phyloP scores from a whole-genome alignment of 1,284 basidiomycete species.

The Serendipita sp. region DNA sequence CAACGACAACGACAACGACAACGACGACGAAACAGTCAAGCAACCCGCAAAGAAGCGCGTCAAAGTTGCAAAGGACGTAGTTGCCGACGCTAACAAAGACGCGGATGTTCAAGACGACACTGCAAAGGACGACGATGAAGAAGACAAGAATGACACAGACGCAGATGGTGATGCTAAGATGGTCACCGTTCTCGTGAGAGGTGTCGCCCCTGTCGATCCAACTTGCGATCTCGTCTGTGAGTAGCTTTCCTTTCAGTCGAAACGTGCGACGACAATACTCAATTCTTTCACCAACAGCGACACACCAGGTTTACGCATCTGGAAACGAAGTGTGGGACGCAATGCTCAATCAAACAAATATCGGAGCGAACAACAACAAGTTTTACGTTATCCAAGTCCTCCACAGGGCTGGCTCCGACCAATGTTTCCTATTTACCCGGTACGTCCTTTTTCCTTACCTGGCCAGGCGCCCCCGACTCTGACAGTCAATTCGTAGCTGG shows the following conservation, averaged over 20 bases:
- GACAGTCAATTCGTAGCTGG: background rate
- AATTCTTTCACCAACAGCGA: conserved; percentile 22
- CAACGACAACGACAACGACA: conserved; percentile 17
- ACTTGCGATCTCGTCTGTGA: conserved; percentile 33
- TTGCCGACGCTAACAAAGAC: conserved; percentile 17
- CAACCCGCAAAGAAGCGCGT: background rate
- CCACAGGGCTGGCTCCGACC: conserved; percentile 30
- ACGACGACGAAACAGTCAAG: conserved; percentile 7
- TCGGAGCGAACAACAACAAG: conserved; percentile 51
- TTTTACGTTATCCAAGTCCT: conserved; percentile 53
- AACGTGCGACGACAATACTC: conserved; percentile 3
- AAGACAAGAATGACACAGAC: conserved; percentile 3
- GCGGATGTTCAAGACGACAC: conserved; percentile 12
- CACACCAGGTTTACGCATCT: conserved; percentile 41
- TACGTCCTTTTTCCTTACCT: conserved; percentile 29
- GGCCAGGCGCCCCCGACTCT: background rate
- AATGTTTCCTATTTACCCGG: conserved; percentile 35
- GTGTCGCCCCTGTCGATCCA: conserved; percentile 47
- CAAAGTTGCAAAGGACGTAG: conserved; percentile 8
- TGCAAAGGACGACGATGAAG: conserved; percentile 15
- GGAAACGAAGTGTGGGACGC: conserved; percentile 42
- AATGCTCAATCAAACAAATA: conserved; percentile 56
- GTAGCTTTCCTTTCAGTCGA: conserved; percentile 18
- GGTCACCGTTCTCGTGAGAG: conserved; percentile 41
- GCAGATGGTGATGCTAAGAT: background rate